Conservation (phyloP, 768 basidiomycete genomes). For the Pisolithus tinctorius region DNA sequence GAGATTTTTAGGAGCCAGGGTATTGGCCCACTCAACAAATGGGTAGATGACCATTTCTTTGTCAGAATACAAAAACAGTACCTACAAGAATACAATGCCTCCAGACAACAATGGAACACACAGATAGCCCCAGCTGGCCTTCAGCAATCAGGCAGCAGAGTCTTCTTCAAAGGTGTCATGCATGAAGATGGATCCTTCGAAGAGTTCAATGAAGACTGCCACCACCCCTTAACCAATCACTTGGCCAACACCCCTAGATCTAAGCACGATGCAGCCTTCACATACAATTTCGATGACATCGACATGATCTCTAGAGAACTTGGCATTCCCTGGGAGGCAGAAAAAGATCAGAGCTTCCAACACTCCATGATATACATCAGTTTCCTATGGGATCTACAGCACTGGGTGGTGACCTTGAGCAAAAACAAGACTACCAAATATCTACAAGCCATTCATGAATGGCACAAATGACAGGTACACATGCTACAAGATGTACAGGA, state of each 20-base stretch:
- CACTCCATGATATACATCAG: slow-evolving; percentile 14
- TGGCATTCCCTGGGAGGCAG: slow-evolving; percentile 25
- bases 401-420: slow-evolving; percentile 12
- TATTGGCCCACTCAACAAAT: slow-evolving; percentile 1
- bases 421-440: slow-evolving; percentile 25
- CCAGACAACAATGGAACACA: too few species aligned
- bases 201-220: slow-evolving; percentile 30
- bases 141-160: not conserved
- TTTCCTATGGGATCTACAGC: slow-evolving; percentile 26
- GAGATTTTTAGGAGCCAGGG: not conserved
- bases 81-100: not conserved
- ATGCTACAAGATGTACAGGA: slow-evolving; percentile 26
- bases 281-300: slow-evolving; percentile 19
- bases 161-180: slow-evolving; percentile 23
- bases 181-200: slow-evolving; percentile 10
- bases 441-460: slow-evolving; percentile 17
- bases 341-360: slow-evolving; percentile 25
- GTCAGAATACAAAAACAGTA: slow-evolving; percentile 2
- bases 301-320: slow-evolving; percentile 25
- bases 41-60: slow-evolving; percentile 3
- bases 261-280: slow-evolving; percentile 5
- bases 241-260: slow-evolving; percentile 16
- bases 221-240: slow-evolving; percentile 12
- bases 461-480: slow-evolving; percentile 20
- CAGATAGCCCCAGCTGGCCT: not conserved